Evolutionary conservation across 345 rosid species (phyloP), one percentile per base, ranked within the genome.

Genomic region (Eucalyptus viminalis): DNA sequence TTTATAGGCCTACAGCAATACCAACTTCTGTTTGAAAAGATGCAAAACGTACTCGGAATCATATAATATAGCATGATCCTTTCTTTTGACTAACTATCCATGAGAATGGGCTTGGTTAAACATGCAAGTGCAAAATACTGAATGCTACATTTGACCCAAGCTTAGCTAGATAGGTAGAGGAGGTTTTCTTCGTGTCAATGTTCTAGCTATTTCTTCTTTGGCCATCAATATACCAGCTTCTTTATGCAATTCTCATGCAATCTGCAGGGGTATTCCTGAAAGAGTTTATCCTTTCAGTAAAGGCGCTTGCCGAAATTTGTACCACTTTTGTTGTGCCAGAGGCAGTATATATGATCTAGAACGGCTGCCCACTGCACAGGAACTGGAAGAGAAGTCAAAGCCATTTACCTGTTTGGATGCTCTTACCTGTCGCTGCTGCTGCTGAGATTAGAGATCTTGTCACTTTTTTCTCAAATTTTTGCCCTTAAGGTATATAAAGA

Each of bases 341-440:
- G 89, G 92, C 91, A 92, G 93, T 51, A 88, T 83, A 86, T 90
- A 92, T 90, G 88, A 87, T 90, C 87, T 97, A 91, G 99, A 98
- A 89, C 88, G 92, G 62, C 51, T 96, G 53, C 99, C 99, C 65
- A 90, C 96, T 19, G 87, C 94, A 8, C 87, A 45, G 86, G 97
- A 96, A 92, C 89, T 97, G 27, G 98, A 97, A 92, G 96, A 95
- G 49, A 97, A 89, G 91, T 93, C 93, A 43, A 93, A 95, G 90
- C 98, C 99, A 29, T 98, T 94, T 86, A 94, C 97, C 5, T 98
- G 96, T 94, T 76, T 91, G 40, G 98, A 96, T 91, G 92, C 94
- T 92, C 89, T 96, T 89, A 93, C 93, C 86, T 96, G 99, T 88
- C 97, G 97, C 21, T 98, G 99, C 91, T 98, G 99, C 93, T 97